Evolutionary conservation across 345 rosid species (phyloP), one percentile per base, ranked within the genome.

Genomic region (Moringa oleifera): DNA sequence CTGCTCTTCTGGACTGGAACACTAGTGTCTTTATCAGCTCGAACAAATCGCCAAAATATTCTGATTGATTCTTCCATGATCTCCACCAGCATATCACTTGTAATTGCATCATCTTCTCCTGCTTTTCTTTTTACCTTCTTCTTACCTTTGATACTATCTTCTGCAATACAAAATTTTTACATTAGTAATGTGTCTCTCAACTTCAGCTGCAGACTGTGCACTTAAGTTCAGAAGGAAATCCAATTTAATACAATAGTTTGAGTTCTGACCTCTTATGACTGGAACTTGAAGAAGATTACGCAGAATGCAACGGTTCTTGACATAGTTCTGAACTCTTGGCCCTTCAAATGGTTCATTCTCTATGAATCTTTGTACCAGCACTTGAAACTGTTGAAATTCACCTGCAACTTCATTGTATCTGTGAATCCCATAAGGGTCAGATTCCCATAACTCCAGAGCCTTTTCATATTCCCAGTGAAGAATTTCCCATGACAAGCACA

Each of bases 401-500:
- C 89, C 90, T 0, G 97, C 95, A 20, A 94, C 92, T 78, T 88
- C 96, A 37, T 85, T 90, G 79, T 86, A 90, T 7, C 75, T 69
- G 9, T 79, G 82, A 17, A 65, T 56, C 16, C 81, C 73, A n/a
- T 71, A 72, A 4, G 74, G 82, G 61, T 94, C 99, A 0, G 96
- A 82, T 45, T 88, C 91, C 63, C 90, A 82, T 33, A 90, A 65
- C 59, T 88, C 83, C 25, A 90, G 62, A 2, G 96, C 83, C 67
- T 85, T 94, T 28, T 80, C 83, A 31, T 88, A 94, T 73, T 94
- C 95, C 97, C 97, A 94, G 54, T 90, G 89, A 55, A 94, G 99
- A 55, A 90, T 83, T 66, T 94, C 99, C 99, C 99, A 94, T 0
- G 99, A 85, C 37, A 94, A 90, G 81, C 99, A 94, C 81, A 90